Percentiles rank a stretch among this genome's conserved stretches.
These are phyloP conservation scores for Fraxinus greggii DNA, from an alignment of 305 asterid species.

Conservation along the genomic window DNA sequence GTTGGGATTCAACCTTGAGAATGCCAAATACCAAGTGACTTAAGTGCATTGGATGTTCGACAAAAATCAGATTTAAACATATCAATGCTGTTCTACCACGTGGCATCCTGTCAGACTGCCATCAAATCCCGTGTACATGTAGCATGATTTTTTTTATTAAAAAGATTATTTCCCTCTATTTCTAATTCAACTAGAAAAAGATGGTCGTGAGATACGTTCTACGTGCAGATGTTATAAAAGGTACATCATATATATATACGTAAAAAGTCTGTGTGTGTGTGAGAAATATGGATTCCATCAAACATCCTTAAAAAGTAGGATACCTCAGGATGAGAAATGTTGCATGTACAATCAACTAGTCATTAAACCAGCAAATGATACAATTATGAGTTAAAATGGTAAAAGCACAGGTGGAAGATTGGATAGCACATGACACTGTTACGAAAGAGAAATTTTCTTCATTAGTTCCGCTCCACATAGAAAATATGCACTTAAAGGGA, in stretches of 20 bases:
- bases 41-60: too few species aligned
- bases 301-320: background rate
- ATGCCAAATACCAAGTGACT: too few species aligned
- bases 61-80: too few species aligned
- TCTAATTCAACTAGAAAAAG: background rate
- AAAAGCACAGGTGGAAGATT: background rate
- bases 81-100: too few species aligned
- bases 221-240: background rate
- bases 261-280: background rate
- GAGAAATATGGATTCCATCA: background rate
- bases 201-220: background rate
- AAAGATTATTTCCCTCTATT: background rate
- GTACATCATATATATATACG: background rate
- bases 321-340: background rate
- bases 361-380: background rate
- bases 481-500: background rate
- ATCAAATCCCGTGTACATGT: too few species aligned
- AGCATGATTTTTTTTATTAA: too few species aligned
- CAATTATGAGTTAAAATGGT: background rate
- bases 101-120: too few species aligned
- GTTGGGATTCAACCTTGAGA: too few species aligned
- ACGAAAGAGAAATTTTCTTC: background rate
- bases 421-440: background rate
- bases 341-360: background rate
- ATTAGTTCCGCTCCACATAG: background rate